A percentile compares a stretch with the other conserved stretches of the same genome.
Conservation (phyloP, 805 yeast species). For the Suhomyces sp. region DNA sequence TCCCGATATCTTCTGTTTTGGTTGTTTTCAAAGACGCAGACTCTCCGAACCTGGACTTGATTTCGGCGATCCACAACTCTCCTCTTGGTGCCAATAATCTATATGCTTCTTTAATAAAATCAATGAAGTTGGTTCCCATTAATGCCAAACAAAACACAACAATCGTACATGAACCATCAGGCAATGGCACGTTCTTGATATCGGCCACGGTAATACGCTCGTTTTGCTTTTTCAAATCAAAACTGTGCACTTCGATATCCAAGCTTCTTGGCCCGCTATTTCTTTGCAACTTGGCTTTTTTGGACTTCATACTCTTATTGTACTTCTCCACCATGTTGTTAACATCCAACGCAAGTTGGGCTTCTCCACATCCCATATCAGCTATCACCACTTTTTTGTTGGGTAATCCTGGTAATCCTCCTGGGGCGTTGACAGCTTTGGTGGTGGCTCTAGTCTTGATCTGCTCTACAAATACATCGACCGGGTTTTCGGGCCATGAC, state of each 20-base stretch:
- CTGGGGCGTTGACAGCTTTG: conserved; percentile 87
- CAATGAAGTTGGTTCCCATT: conserved; percentile 96
- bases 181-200: conserved; percentile 83
- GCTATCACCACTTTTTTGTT: conserved; percentile 73
- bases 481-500: conserved; percentile 98
- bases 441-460: conserved; percentile 52
- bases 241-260: conserved; percentile 72
- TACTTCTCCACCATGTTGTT: conserved; percentile 42
- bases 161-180: conserved; percentile 72
- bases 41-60: conserved; percentile 85
- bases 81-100: conserved; percentile 87
- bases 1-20: conserved; percentile 49
- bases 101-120: conserved; percentile 86
- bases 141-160: conserved; percentile 93
- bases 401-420: conserved; percentile 83
- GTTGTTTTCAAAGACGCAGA: conserved; percentile 20
- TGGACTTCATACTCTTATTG: conserved; percentile 23
- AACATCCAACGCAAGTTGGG: conserved; percentile 73
- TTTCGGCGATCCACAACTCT: conserved; percentile 96
- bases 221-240: conserved; percentile 87
- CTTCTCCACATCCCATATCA: conserved; percentile 99
- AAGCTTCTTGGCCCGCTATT: conserved; percentile 32
- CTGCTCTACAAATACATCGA: conserved; percentile 79
- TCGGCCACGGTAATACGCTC: conserved; percentile 95
- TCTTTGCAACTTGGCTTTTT: conserved; percentile 14